These are phyloP conservation scores for Fusarium sulawesiense DNA, from an alignment of 2,329 filamentous ascomycete species.

Conservation along the genomic window DNA sequence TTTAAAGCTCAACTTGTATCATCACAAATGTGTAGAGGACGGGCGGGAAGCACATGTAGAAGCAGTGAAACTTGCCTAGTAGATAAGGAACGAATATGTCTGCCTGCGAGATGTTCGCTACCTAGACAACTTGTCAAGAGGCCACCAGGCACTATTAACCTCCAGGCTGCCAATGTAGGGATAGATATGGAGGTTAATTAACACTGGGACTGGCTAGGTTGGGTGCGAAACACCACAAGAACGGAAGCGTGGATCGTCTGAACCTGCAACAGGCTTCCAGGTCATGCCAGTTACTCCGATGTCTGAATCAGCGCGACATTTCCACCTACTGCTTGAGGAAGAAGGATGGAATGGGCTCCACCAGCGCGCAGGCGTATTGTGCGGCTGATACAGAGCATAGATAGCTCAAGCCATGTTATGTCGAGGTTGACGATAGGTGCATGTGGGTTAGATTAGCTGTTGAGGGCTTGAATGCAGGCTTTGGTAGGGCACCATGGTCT, in stretches of 20 bases:
- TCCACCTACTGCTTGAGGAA: conserved; percentile 10
- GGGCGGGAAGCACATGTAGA: neutral
- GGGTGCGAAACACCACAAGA: neutral
- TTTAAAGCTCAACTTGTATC: conserved; percentile 55
- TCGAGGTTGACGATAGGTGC: neutral
- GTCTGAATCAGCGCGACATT: conserved; percentile 23
- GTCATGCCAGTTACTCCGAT: conserved; percentile 18
- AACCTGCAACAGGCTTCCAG: conserved; percentile 31
- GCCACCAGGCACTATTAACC: neutral
- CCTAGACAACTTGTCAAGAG: neutral
- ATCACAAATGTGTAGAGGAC: conserved; percentile 48
- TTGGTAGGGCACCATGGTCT: neutral
- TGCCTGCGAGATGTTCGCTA: neutral
- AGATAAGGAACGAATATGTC: conserved; percentile 1
- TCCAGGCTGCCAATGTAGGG: neutral
- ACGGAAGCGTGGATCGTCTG: conserved; percentile 22
- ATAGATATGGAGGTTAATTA: neutral
- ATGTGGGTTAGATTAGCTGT: neutral
- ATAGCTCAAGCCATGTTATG: conserved; percentile 8
- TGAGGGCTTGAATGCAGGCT: neutral
- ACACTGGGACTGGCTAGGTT: conserved; percentile 5
- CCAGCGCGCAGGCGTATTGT: conserved; percentile 15
- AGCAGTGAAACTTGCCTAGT: conserved; percentile 22
- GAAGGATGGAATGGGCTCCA: conserved; percentile 38
- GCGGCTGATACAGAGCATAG: conserved; percentile 28